Evolutionary conservation across 108 stramenopile genomes (phyloP).

Genomic region (Skeletonema grethae): DNA sequence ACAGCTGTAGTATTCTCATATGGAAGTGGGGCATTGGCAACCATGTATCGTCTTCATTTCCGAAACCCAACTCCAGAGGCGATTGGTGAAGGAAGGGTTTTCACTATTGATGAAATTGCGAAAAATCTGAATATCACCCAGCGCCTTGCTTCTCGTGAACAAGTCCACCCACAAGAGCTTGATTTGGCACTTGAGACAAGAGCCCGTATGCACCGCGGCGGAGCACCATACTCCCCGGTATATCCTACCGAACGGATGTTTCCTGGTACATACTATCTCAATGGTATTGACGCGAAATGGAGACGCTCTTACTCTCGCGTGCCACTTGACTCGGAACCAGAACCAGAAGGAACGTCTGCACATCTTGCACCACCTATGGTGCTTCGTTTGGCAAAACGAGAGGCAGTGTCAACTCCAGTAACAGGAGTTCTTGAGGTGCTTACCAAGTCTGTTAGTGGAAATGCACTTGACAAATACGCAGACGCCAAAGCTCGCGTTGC

Average conservation of each 20-base stretch:
- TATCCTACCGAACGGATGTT: constrained; percentile 90
- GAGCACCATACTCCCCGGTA: constrained; percentile 82
- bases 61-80: constrained; percentile 51
- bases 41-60: constrained; percentile 90
- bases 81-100: constrained; percentile 48
- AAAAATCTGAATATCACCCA: constrained; percentile 67
- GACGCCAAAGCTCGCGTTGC: constrained; percentile 66
- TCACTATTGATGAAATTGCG: constrained; percentile 84
- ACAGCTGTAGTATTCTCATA: constrained; percentile 81
- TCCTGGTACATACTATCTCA: constrained; percentile 87
- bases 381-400: constrained; percentile 61
- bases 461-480: constrained; percentile 44
- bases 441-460: constrained; percentile 49
- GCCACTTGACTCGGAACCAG: constrained; percentile 66
- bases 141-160: constrained; percentile 80
- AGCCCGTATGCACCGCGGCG: constrained; percentile 84
- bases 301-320: constrained; percentile 80
- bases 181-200: constrained; percentile 91
- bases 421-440: constrained; percentile 71
- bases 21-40: constrained; percentile 91
- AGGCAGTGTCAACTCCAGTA: constrained; percentile 64
- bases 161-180: constrained; percentile 87
- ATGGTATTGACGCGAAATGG: constrained; percentile 84
- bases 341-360: constrained; percentile 49
- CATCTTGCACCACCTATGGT: constrained; percentile 82